Conservation (phyloP, 306 rosid genomes). For the Elaeagnus macrophylla region DNA sequence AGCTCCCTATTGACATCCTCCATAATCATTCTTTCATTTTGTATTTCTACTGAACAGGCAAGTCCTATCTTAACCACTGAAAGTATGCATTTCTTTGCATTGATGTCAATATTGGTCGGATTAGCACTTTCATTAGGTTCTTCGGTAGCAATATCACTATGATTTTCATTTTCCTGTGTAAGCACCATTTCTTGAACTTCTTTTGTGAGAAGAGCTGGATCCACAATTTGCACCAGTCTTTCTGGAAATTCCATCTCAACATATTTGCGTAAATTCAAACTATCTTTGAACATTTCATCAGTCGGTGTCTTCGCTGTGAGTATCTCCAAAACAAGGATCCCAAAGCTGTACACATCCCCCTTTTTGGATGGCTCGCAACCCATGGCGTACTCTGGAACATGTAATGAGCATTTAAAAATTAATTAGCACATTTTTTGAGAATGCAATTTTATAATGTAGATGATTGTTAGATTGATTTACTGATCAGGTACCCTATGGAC, state of each 20-base stretch:
- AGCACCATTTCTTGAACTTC: too few species aligned
- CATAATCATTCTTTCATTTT: too few species aligned
- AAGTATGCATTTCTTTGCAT: background rate
- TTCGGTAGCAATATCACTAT: background rate
- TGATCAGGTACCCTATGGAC: background rate
- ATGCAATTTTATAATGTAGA: background rate
- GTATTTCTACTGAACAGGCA: too few species aligned
- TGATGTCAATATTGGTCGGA: background rate
- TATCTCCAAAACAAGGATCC: slow-evolving; percentile 20
- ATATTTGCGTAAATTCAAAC: slow-evolving; percentile 1
- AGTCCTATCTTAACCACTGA: background rate
- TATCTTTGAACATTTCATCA: slow-evolving; percentile 6
- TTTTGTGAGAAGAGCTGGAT: background rate
- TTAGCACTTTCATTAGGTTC: background rate
- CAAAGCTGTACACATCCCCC: slow-evolving; percentile 26
- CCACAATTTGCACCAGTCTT: background rate
- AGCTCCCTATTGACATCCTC: too few species aligned
- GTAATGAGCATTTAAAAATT: background rate
- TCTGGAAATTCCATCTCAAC: background rate
- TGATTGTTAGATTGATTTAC: too few species aligned
- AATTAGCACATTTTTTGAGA: background rate
- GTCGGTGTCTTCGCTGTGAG: slow-evolving; percentile 22
- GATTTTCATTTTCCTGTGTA: background rate
- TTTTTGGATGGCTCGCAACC: slow-evolving; percentile 19
- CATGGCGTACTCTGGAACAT: slow-evolving; percentile 19